Percentiles rank a stretch among this genome's conserved stretches.
These are phyloP conservation scores for Ophiostoma ulmi DNA, from an alignment of 2,329 filamentous ascomycete species.

Conservation along the genomic window DNA sequence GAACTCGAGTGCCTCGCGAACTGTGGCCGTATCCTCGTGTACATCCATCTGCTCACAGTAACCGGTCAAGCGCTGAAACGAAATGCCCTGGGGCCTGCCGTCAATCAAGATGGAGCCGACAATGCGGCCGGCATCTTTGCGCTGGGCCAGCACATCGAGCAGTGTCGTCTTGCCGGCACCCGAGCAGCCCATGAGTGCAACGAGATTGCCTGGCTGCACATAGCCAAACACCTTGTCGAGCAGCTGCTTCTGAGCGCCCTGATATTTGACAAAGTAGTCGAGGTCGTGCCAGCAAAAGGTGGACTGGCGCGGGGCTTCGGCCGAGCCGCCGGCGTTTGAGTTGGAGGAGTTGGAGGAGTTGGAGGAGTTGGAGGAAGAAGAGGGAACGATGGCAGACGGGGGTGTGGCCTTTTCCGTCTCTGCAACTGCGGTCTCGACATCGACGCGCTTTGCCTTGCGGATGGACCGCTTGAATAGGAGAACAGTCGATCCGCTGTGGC, in stretches of 20 bases:
- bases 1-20: slow-evolving; percentile 83
- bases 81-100: slow-evolving; percentile 63
- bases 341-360: neutral
- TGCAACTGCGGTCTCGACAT: slow-evolving; percentile 45
- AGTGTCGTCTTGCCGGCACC: slow-evolving; percentile 91
- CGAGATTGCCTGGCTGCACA: slow-evolving; percentile 88
- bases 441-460: neutral
- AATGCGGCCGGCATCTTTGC: slow-evolving; percentile 84
- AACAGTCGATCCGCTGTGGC: slow-evolving; percentile 40
- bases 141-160: slow-evolving; percentile 76
- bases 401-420: slow-evolving; percentile 60
- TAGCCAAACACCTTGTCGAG: slow-evolving; percentile 87
- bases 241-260: slow-evolving; percentile 67
- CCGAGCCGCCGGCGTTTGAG: neutral
- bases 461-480: slow-evolving; percentile 34
- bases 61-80: slow-evolving; percentile 87
- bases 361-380: neutral
- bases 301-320: neutral
- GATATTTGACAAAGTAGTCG: slow-evolving; percentile 74
- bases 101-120: slow-evolving; percentile 75
- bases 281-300: slow-evolving; percentile 78
- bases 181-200: slow-evolving; percentile 84
- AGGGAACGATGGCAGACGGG: slow-evolving; percentile 44
- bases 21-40: slow-evolving; percentile 76
- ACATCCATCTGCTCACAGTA: slow-evolving; percentile 93